A percentile compares a stretch with the other conserved stretches of the same genome.
phyloP scores from a whole-genome alignment of 352 stramenopile species.

The Phytopythium montanum region DNA sequence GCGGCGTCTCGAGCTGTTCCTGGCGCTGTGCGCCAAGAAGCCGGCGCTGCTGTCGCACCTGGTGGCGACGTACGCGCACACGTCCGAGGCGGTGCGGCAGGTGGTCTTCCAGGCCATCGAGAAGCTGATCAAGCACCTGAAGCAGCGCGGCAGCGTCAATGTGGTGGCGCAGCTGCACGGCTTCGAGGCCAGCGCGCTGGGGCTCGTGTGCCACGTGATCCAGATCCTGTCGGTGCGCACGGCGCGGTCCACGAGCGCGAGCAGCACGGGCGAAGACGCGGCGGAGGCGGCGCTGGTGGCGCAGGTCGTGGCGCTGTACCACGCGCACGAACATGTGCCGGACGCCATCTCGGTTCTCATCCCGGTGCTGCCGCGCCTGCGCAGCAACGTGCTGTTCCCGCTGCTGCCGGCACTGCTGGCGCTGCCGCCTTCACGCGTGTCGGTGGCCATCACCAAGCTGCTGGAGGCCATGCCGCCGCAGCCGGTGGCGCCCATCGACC shows the following conservation, averaged over 20 bases:
- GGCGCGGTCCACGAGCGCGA: background rate
- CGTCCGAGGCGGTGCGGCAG: constrained; percentile 59
- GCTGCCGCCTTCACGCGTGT: constrained; percentile 47
- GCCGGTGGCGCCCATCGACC: constrained; percentile 54
- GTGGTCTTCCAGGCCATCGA: constrained; percentile 74
- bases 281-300: constrained; percentile 43
- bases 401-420: constrained; percentile 55
- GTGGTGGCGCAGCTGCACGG: constrained; percentile 68
- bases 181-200: constrained; percentile 54
- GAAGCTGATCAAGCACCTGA: constrained; percentile 85
- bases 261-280: constrained; percentile 29
- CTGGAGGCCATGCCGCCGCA: constrained; percentile 73
- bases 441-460: constrained; percentile 65
- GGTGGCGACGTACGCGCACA: constrained; percentile 53
- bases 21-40: constrained; percentile 79
- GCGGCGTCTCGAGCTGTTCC: constrained; percentile 62
- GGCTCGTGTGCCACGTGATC: constrained; percentile 73
- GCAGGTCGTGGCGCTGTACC: constrained; percentile 63
- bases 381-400: constrained; percentile 51
- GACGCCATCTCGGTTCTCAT: constrained; percentile 73
- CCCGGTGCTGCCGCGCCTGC: constrained; percentile 54
- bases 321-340: constrained; percentile 44
- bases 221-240: constrained; percentile 58
- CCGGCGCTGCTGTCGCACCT: constrained; percentile 54
- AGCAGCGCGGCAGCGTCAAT: constrained; percentile 53